Evolutionary conservation across 2,329 filamentous ascomycete genomes (phyloP), one percentile per base, ranked within the genome.

Genomic region (Ascochyta koolunga): DNA sequence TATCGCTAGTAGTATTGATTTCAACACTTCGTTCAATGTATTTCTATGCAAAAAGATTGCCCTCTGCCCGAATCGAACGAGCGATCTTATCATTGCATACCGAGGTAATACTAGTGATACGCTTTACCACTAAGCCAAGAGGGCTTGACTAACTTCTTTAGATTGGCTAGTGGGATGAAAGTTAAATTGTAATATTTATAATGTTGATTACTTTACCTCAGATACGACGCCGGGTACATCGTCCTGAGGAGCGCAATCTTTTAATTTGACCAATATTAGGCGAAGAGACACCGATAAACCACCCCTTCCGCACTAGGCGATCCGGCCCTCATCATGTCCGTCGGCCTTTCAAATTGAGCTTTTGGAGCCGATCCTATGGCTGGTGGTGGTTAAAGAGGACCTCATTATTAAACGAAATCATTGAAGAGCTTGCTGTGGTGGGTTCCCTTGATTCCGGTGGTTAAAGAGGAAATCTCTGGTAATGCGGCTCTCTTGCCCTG

Each of bases 121-220:
- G 64, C 64, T 67, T 64, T 67, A 67, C 64, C 64, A 67, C 64
- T 67, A 64, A 67, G 64, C 64, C 62, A 67, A 58, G 62, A 66
- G 62, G 64, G 64, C 64, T 29, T 45, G 32, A 13, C 42, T 37
- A 56, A 43, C 46, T 31, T 4, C 21, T 27, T 13, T 27, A 32
- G 19, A 52, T 61, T 51, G 40, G 47, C 58, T 54, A 44, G 51
- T 56, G 41, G 22, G 6, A 47, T 7, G 13, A 19, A 11, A 3
- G 15, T 1, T 3, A 4, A 49, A 31, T 21, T 42, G 7, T 13
- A 22, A 24, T 11, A n/a, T 35, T 24, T 55, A 44, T 49, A 44
- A n/a, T n/a, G n/a, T n/a, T n/a, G n/a, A n/a, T n/a, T n/a, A n/a
- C n/a, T n/a, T n/a, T n/a, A n/a, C n/a, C n/a, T n/a, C n/a, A n/a